These are phyloP conservation scores for Cornus florida DNA, from an alignment of 148 eudicot genomes.

Conservation along the genomic window DNA sequence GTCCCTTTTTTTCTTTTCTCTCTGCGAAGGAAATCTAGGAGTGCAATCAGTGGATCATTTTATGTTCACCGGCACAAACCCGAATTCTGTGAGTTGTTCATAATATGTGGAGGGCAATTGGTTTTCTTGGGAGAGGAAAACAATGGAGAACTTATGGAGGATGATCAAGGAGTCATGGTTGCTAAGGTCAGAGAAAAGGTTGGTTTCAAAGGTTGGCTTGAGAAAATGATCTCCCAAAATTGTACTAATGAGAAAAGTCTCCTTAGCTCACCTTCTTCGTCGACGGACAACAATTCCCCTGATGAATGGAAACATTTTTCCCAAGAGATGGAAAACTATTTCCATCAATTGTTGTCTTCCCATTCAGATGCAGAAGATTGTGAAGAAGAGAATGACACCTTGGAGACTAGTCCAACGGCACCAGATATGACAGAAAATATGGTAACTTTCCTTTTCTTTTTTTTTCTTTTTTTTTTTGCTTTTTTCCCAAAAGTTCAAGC, in stretches of 20 bases:
- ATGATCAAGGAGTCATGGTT: slow-evolving; percentile 47
- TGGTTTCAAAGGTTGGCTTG: slow-evolving; percentile 56
- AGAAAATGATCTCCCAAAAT: slow-evolving; percentile 32
- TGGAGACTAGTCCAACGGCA: slow-evolving; percentile 26
- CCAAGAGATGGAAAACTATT: slow-evolving; percentile 66
- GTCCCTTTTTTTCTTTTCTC: neutral
- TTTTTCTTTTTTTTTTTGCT: too few species aligned
- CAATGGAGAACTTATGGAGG: slow-evolving; percentile 48
- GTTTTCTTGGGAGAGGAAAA: slow-evolving; percentile 52
- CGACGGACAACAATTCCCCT: slow-evolving; percentile 24
- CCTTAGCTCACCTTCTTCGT: slow-evolving; percentile 17
- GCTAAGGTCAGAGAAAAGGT: slow-evolving; percentile 38
- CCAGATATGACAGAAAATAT: slow-evolving; percentile 28
- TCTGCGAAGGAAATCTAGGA: slow-evolving; percentile 49
- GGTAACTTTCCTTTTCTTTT: slow-evolving; percentile 10
- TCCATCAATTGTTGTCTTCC: slow-evolving; percentile 42
- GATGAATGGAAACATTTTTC: slow-evolving; percentile 46
- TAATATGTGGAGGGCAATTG: slow-evolving; percentile 53
- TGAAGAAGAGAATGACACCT: slow-evolving; percentile 22
- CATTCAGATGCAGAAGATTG: slow-evolving; percentile 31
- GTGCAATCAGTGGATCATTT: slow-evolving; percentile 43
- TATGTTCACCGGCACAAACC: slow-evolving; percentile 58
- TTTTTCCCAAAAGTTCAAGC: too few species aligned
- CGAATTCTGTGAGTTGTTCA: slow-evolving; percentile 56
- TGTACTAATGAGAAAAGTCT: slow-evolving; percentile 21